Evolutionary conservation across 2,329 filamentous ascomycete species (phyloP), one percentile per base, ranked within the genome.

Genomic region (Hymenoscyphus albidus): DNA sequence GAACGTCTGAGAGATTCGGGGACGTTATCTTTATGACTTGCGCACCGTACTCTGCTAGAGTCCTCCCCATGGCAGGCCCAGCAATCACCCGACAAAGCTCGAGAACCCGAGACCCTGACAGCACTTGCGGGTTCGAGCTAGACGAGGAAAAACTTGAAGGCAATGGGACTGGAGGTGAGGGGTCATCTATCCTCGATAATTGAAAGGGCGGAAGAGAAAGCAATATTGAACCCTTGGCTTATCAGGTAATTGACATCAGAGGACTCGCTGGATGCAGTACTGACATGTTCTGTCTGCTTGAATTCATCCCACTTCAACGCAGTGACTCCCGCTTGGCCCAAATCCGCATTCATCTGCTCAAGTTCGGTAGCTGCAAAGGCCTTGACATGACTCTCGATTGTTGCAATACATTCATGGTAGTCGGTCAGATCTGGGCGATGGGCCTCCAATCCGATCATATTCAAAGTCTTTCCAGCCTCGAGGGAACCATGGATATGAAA

Each of bases 401-500:
- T 78, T 38, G 81, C 74, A 63, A 88, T 83, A 69, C 86, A 85
- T 12, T 85, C 79, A 40, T 81, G 78, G 66, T 88, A 86, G n/a
- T 83, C 80, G 7, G 81, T 84, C 63, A 91, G 73, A 57, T 87
- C 85, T 1, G 87, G 85, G 5, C 84, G 79, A 63, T 85, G 81
- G 0, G 87, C 79, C 59, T 87, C 83, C 5, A 92, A 77, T 0
- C 88, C 89, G 69, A 92, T 83, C 88, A 91, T 91, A 56, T 83
- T 80, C 35, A 92, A 77, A 0, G 88, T 89, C 7, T 83, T 88
- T 10, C 85, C 87, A 3, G 89, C 89, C 69, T 92, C 88, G 0
- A 92, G 77, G 0, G 89, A 92, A 56, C 89, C 89, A 73, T 92
- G 89, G 32, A 92, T 88, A 71, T 92, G 89, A 72, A 90, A 92